Evolutionary conservation across 768 basidiomycete species (phyloP).

Genomic region (Psilocybe cubensis): DNA sequence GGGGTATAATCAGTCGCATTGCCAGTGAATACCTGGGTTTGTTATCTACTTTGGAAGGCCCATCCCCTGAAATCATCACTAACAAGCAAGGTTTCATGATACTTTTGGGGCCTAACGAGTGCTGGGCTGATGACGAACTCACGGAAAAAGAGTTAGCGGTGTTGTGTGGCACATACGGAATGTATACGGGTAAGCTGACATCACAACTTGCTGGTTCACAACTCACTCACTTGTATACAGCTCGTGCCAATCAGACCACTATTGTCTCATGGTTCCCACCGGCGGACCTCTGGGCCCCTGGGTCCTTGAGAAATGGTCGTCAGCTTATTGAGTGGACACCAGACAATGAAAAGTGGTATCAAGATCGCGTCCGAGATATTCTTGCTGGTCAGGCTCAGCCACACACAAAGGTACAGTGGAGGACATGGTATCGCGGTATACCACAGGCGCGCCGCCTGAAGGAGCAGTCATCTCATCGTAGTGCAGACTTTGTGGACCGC

Average conservation of each 20-base stretch:
- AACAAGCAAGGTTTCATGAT: not conserved
- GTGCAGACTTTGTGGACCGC: no score
- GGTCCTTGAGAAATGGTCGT: not conserved
- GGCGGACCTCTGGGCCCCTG: not conserved
- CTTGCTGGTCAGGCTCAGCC: no score
- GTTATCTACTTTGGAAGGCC: not conserved
- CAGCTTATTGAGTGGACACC: not conserved
- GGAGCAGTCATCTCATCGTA: no score
- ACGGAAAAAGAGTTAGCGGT: not conserved
- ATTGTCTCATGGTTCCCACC: not conserved
- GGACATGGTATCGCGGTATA: no score
- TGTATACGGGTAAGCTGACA: not conserved
- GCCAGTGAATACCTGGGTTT: not conserved
- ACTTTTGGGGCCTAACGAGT: not conserved
- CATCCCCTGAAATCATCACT: not conserved
- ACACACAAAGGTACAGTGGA: no score
- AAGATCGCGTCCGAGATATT: not conserved
- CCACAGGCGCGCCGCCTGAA: no score
- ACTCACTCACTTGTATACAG: not conserved
- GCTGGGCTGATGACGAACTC: not conserved
- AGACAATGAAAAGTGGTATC: not conserved
- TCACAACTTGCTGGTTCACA: not conserved
- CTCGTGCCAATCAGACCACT: not conserved
- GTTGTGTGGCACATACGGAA: not conserved
- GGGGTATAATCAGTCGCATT: not conserved